These are phyloP conservation scores for Dendrothele bispora DNA, from an alignment of 768 basidiomycete genomes.

Conservation along the genomic window DNA sequence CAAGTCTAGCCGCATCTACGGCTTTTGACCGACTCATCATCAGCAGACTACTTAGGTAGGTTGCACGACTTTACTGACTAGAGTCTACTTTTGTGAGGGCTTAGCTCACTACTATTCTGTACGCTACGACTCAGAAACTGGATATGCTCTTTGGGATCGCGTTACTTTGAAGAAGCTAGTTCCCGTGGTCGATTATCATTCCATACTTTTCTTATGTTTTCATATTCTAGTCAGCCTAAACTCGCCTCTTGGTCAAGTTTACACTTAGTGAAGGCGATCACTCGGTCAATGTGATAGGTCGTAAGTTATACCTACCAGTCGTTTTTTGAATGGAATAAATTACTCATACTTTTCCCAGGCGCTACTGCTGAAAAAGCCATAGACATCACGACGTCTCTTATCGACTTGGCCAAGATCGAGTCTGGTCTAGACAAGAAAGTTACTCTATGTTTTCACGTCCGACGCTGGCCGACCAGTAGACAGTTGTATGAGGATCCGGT, in stretches of 20 bases:
- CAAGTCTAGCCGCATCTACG: slow-evolving; percentile 15
- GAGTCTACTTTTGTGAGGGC: slow-evolving; percentile 6
- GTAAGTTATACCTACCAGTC: slow-evolving; percentile 30
- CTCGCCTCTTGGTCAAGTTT: slow-evolving; percentile 25
- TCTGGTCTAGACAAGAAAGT: slow-evolving; percentile 32
- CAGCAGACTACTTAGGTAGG: too few species aligned
- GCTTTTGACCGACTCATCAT: too few species aligned
- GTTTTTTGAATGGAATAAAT: neutral
- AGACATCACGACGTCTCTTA: slow-evolving; percentile 48
- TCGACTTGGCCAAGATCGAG: slow-evolving; percentile 50
- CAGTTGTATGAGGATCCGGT: neutral
- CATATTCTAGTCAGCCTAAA: neutral
- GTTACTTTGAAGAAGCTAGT: slow-evolving; percentile 38
- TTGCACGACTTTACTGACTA: too few species aligned
- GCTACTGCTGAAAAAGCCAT: slow-evolving; percentile 53
- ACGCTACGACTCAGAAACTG: slow-evolving; percentile 28
- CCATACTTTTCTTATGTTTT: slow-evolving; percentile 31
- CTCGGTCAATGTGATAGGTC: slow-evolving; percentile 53
- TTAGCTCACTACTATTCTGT: too few species aligned
- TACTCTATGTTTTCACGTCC: slow-evolving; percentile 28
- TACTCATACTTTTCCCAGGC: slow-evolving; percentile 19
- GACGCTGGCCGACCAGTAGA: neutral
- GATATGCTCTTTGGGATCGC: slow-evolving; percentile 41
- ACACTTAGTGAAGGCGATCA: slow-evolving; percentile 45
- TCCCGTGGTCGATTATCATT: slow-evolving; percentile 51